These are phyloP conservation scores for Pichia nakasei DNA, from an alignment of 805 yeast genomes.

Conservation along the genomic window DNA sequence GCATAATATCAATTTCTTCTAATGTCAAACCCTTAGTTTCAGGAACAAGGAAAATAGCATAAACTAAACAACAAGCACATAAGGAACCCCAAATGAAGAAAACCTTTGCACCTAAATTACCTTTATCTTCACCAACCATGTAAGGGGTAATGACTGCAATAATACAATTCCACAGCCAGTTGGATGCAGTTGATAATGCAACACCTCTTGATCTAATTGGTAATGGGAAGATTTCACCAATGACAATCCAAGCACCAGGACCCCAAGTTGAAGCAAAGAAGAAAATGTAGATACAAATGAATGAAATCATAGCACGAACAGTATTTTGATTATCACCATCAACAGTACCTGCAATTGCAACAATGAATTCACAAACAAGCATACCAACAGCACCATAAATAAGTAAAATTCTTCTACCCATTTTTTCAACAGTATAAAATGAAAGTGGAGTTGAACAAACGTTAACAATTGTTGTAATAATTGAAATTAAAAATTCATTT, in stretches of 20 bases:
- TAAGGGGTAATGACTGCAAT: conserved; percentile 74
- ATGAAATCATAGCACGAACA: conserved; percentile 29
- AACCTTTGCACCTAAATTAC: conserved; percentile 54
- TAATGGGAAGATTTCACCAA: conserved; percentile 59
- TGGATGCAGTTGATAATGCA: conserved; percentile 63
- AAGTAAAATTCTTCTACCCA: conserved; percentile 49
- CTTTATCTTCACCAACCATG: conserved; percentile 55
- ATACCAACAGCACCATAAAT: conserved; percentile 43
- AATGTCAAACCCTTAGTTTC: conserved; percentile 77
- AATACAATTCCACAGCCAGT: conserved; percentile 72
- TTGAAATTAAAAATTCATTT: conserved; percentile 43
- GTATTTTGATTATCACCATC: conserved; percentile 23
- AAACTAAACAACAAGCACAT: conserved; percentile 40
- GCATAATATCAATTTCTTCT: conserved; percentile 63
- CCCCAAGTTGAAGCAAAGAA: conserved; percentile 84
- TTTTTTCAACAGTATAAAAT: conserved; percentile 41
- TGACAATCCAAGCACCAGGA: conserved; percentile 65
- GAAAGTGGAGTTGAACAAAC: conserved; percentile 47
- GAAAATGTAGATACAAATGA: conserved; percentile 55
- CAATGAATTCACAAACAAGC: conserved; percentile 48
- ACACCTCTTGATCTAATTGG: conserved; percentile 69
- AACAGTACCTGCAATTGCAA: conserved; percentile 34
- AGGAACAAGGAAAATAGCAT: conserved; percentile 63
- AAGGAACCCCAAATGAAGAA: conserved; percentile 65
- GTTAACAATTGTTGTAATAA: conserved; percentile 46